These are phyloP conservation scores for Chrysoporthe cubensis DNA, from an alignment of 2,329 filamentous ascomycete species.

Conservation along the genomic window DNA sequence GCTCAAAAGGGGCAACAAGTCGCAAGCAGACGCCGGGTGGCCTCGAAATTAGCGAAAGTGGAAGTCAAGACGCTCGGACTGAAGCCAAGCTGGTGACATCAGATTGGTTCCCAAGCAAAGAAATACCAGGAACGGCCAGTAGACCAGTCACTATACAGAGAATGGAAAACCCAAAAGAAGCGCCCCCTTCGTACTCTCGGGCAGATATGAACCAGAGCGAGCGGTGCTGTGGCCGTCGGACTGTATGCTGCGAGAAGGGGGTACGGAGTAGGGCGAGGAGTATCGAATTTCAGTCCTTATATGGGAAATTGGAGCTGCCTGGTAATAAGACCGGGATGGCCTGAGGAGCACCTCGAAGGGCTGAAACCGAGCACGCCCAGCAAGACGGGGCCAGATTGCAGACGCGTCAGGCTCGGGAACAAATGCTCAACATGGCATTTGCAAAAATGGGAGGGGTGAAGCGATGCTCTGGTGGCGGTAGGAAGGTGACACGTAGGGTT, in stretches of 20 bases:
- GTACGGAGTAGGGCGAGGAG: background rate
- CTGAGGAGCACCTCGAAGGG: background rate
- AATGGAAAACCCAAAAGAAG: background rate
- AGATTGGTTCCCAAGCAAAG: constrained; percentile 1
- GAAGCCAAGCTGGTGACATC: constrained; percentile 14
- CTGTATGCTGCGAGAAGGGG: background rate
- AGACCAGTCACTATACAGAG: background rate
- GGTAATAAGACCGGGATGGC: background rate
- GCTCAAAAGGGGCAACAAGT: constrained; percentile 7
- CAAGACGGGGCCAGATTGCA: background rate
- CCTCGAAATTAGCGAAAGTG: constrained; percentile 16
- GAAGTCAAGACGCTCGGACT: constrained; percentile 2
- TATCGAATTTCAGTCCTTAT: constrained; percentile 8
- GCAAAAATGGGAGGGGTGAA: background rate
- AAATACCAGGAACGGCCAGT: background rate
- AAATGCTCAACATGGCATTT: background rate
- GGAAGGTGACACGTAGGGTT: background rate
- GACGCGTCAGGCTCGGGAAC: background rate
- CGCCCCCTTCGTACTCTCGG: background rate
- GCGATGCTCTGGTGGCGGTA: background rate
- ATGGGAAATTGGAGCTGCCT: constrained; percentile 11
- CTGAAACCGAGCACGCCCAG: background rate
- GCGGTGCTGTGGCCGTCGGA: too few species aligned
- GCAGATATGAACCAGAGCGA: background rate
- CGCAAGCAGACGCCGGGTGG: background rate